A percentile compares a stretch with the other conserved stretches of the same genome.
Evolutionary conservation across 768 basidiomycete genomes (phyloP).

Genomic region (Russula sp.): DNA sequence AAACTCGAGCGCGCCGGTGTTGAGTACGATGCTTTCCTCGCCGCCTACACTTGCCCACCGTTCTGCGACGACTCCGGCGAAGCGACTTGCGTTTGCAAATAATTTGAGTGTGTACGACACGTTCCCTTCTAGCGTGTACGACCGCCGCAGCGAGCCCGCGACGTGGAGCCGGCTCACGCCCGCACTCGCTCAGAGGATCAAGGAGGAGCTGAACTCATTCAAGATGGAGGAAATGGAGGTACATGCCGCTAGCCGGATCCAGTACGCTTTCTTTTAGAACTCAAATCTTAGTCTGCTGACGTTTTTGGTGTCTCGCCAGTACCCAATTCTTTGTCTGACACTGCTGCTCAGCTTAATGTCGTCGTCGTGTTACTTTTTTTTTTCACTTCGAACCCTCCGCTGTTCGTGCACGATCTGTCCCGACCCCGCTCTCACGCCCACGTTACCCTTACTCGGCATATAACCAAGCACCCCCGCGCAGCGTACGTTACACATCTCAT

Average conservation of each 20-base stretch:
- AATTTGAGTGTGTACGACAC: slow-evolving; percentile 95
- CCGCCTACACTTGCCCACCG: slow-evolving; percentile 58
- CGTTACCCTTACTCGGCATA: slow-evolving; percentile 13
- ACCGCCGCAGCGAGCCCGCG: slow-evolving; percentile 90
- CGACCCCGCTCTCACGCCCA: slow-evolving; percentile 13
- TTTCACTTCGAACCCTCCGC: neutral
- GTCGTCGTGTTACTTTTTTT: slow-evolving; percentile 8
- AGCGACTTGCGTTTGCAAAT: slow-evolving; percentile 80
- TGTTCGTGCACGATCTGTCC: slow-evolving; percentile 19
- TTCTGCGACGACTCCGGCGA: slow-evolving; percentile 60
- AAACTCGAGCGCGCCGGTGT: slow-evolving; percentile 86
- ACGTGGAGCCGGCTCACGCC: slow-evolving; percentile 97
- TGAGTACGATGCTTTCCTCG: slow-evolving; percentile 49
- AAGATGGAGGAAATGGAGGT: slow-evolving; percentile 99
- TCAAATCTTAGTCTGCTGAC: slow-evolving; percentile 7
- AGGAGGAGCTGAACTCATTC: slow-evolving; percentile 96
- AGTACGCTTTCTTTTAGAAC: slow-evolving; percentile 43
- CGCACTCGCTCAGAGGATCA: slow-evolving; percentile 90
- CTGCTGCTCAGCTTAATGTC: slow-evolving; percentile 24
- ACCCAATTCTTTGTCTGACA: slow-evolving; percentile 84
- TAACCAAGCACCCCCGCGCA: slow-evolving; percentile 6
- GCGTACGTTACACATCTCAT: slow-evolving; percentile 16
- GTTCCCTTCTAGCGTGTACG: slow-evolving; percentile 87
- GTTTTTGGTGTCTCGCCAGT: slow-evolving; percentile 33
- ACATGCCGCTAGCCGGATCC: slow-evolving; percentile 84